phyloP scores from a whole-genome alignment of 768 basidiomycete species.

The Kwoniella dendrophila region DNA sequence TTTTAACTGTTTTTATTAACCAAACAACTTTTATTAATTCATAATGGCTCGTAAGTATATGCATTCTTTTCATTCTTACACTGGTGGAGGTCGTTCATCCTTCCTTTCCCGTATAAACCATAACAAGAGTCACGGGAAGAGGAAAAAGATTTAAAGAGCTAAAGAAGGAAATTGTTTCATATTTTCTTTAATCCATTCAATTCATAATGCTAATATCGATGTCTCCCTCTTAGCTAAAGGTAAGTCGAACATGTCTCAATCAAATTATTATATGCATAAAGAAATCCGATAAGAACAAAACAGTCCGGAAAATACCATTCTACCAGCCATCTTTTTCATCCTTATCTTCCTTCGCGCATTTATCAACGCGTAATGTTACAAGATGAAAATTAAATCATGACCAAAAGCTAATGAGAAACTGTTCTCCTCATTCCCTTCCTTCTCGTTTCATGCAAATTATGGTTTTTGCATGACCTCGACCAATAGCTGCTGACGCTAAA shows the following conservation, averaged over 20 bases:
- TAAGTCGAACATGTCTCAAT: not conserved
- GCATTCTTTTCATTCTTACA: constrained; percentile 4
- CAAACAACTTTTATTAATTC: constrained; percentile 20
- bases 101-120: not conserved
- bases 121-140: not conserved
- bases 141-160: too few species aligned
- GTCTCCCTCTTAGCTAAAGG: not conserved
- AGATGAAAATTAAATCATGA: not conserved
- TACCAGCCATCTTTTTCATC: constrained; percentile 11
- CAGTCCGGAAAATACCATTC: not conserved
- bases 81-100: constrained; percentile 30
- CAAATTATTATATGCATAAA: not conserved
- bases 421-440: constrained; percentile 6
- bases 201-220: not conserved
- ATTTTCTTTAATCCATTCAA: not conserved
- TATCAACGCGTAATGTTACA: not conserved
- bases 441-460: constrained; percentile 8
- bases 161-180: not conserved
- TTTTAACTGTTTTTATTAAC: not conserved
- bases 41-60: constrained; percentile 52
- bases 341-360: constrained; percentile 7
- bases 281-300: not conserved
- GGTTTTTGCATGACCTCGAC: too few species aligned
- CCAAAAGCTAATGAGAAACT: not conserved
- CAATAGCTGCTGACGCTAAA: constrained; percentile 29